Percentiles rank a stretch among this genome's conserved stretches.
Conservation (phyloP, 1,284 basidiomycete genomes). For the Microbotryomycetes sp. region DNA sequence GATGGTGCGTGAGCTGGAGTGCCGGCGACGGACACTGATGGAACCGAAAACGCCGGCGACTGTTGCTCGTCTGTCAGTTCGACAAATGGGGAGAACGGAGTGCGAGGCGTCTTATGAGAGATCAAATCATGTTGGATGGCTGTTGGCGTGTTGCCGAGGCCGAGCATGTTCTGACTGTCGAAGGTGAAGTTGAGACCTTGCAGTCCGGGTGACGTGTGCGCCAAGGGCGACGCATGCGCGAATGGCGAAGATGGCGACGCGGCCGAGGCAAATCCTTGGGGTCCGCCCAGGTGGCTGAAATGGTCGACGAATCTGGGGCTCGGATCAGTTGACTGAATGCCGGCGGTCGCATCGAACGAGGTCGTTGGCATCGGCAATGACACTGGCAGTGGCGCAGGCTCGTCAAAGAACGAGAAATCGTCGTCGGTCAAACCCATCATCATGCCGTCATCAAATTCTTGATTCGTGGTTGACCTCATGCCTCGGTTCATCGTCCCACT, state of each 20-base stretch:
- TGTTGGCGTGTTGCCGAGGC: constrained; percentile 6
- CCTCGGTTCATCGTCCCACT: background rate
- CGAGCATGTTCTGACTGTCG: constrained; percentile 7
- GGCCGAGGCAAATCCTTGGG: background rate
- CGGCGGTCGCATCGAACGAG: background rate
- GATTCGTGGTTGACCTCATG: background rate
- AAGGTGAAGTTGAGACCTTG: background rate
- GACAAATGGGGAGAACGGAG: constrained; percentile 23
- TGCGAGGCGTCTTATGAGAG: constrained; percentile 12
- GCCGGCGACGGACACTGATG: background rate
- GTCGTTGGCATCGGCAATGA: background rate
- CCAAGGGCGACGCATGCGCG: constrained; percentile 3
- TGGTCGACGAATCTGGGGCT: constrained; percentile 24
- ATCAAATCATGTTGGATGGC: background rate
- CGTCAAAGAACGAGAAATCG: constrained; percentile 37
- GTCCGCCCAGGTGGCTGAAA: constrained; percentile 10
- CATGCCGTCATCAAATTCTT: constrained; percentile 23
- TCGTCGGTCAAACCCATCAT: constrained; percentile 33
- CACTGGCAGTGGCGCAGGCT: constrained; percentile 15
- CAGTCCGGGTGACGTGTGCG: constrained; percentile 1
- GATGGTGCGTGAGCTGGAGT: background rate
- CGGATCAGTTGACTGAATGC: constrained; percentile 7
- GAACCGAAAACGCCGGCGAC: background rate
- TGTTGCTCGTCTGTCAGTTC: constrained; percentile 13
- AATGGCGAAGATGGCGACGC: constrained; percentile 2